Conservation (phyloP, 148 eudicot genomes). For the Rhododendron henanense region DNA sequence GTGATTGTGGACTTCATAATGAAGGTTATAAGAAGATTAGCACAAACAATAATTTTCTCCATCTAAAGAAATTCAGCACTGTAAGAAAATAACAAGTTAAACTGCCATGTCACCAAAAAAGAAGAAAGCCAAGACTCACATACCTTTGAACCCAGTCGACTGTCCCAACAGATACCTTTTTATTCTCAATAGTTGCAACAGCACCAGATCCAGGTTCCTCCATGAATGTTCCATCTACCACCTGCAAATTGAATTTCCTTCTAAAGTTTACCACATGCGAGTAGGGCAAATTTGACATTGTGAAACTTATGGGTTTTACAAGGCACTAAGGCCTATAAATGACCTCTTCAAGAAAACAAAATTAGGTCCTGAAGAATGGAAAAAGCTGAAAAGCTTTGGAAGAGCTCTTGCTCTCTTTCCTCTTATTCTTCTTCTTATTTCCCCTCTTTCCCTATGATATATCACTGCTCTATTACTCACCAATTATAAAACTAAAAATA, state of each 20-base stretch:
- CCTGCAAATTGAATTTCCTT: constrained; percentile 26
- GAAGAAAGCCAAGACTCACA: not conserved
- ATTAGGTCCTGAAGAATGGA: not conserved
- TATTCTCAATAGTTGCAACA: constrained; percentile 60
- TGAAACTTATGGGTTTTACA: not conserved
- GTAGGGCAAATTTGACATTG: not conserved
- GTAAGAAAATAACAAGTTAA: not conserved
- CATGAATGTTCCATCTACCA: constrained; percentile 68
- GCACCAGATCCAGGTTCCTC: constrained; percentile 99
- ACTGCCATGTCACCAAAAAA: not conserved
- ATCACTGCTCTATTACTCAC: not conserved
- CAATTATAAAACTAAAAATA: not conserved
- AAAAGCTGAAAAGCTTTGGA: not conserved
- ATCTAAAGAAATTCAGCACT: not conserved
- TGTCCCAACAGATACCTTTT: constrained; percentile 78
- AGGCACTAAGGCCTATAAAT: not conserved
- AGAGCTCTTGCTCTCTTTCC: not conserved
- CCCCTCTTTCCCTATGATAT: not conserved
- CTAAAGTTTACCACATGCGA: not conserved
- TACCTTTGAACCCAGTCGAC: constrained; percentile 88
- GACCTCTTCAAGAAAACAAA: not conserved
- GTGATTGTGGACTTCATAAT: not conserved
- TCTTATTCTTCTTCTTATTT: not conserved
- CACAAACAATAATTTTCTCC: not conserved
- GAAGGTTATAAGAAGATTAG: not conserved